Evolutionary conservation across 2,329 filamentous ascomycete species (phyloP), one percentile per base, ranked within the genome.

Genomic region (Orbilia blumenaviensis): DNA sequence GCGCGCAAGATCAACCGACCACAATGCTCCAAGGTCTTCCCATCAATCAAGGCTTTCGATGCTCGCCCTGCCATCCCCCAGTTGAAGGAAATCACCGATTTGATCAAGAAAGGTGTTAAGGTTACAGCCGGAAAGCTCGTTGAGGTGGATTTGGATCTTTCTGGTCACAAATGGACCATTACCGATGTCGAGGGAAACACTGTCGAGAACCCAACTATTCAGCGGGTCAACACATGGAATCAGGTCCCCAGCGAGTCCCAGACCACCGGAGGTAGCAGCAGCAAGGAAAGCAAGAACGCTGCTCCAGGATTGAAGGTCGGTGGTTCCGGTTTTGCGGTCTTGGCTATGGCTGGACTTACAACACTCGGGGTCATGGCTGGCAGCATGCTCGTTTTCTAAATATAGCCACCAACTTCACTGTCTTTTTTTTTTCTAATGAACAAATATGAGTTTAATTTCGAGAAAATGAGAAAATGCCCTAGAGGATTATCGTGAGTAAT

Each of bases 1-100:
- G 63, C 60, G 72, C 78, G 46, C 66, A 68, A 62, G 44, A 76
- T 63, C 63, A 60, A 16, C 50, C 80, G 80, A 44, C 79, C 79
- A 48, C 27, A 44, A 14, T 75, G 71, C 63, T 63, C 71, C n/a
- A 60, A 44, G 3, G 63, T 68, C 56, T 75, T 68, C 71, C 63
- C 63, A 23, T 64, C 46, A 18, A 75, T 75, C 63, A 75, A 48
- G 10, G 29, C 71, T 29, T 75, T 75, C 48, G 48, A 52, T 9
- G 41, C 71, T 32, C 25, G 23, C 23, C 21, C 34, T 16, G 71
- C 63, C 21, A 34, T 75, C 48, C 41, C 44, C 1, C 71, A 75
- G 27, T 16, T 48, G 42, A n/a, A 38, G 27, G 71, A 68, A 2
- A 68, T 75, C 50, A 21, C 27, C n/a, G 29, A 46, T 18, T 66